Evolutionary conservation across 2,329 filamentous ascomycete species (phyloP), one percentile per base, ranked within the genome.

Genomic region (Aspergillus awamori): DNA sequence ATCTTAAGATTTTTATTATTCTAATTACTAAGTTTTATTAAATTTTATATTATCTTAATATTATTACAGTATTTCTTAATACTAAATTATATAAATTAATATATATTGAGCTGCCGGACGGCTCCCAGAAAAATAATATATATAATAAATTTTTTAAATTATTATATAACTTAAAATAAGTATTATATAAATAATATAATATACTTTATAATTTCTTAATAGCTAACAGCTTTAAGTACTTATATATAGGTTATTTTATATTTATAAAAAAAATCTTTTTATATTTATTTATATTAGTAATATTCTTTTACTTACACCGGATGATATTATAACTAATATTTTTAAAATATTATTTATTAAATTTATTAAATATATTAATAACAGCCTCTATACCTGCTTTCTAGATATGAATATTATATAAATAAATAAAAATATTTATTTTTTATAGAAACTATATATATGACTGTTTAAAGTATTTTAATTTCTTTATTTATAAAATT

Each of bases 81-180:
- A 56, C 5, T 48, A 45, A 33, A 45, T 17, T 43, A 48, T 30
- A 48, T 22, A 47, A n/a, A 56, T 30, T 56, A 48, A 45, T 56
- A 56, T 30, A 30, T 56, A 56, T 45, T 38, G 36, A 43, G 17
- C 24, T 56, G 20, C 24, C 20, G 1, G 22, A 47, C 13, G 10
- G 28, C 22, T 45, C 36, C 22, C 36, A 47, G n/a, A 45, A 38
- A 30, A 56, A 28, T 56, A 48, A 38, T 45, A 56, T 33, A 30
- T 33, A 30, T 26, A 33, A 28, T 41, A 41, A 38, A n/a, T n/a
- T n/a, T n/a, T n/a, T n/a, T n/a, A 55, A 26, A 26, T 26, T 26
- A 26, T 26, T 26, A 26, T 26, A 26, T 26, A 26, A 26, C 7
- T 26, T 5, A 47, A 45, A 41, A 8, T 4, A 45, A 45, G 10